A percentile compares a stretch with the other conserved stretches of the same genome.
Conservation (phyloP, 2,329 filamentous ascomycete genomes). For the Fusarium chuoi region DNA sequence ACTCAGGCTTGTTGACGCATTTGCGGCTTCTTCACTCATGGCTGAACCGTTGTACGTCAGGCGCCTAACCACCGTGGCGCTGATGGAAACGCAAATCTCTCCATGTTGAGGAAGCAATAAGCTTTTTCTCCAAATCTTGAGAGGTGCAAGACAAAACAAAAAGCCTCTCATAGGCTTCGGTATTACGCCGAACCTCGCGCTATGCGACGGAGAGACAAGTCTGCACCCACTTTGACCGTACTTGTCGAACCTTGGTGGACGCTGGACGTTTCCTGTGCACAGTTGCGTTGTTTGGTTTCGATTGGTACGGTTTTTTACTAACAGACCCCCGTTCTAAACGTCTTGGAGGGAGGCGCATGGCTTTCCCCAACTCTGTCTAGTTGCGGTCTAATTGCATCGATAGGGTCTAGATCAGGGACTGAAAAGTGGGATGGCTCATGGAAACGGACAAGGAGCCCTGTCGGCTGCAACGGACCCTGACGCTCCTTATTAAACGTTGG, state of each 20-base stretch:
- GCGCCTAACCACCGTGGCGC: neutral
- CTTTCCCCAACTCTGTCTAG: slow-evolving; percentile 19
- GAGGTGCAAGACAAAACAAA: neutral
- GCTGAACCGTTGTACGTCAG: slow-evolving; percentile 2
- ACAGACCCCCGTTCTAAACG: slow-evolving; percentile 20
- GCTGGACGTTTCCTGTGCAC: neutral
- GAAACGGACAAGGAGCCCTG: slow-evolving; percentile 28
- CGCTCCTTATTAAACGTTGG: slow-evolving; percentile 26
- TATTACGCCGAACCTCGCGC: slow-evolving; percentile 16
- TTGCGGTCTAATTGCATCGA: slow-evolving; percentile 14
- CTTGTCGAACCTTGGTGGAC: neutral
- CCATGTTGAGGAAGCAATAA: slow-evolving; percentile 6
- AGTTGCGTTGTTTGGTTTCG: neutral
- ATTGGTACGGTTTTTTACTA: slow-evolving; percentile 38
- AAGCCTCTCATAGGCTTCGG: slow-evolving; percentile 12
- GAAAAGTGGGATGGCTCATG: slow-evolving; percentile 25
- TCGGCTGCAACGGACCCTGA: slow-evolving; percentile 24
- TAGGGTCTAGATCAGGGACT: slow-evolving; percentile 30
- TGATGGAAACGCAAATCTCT: neutral
- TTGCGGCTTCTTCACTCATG: neutral
- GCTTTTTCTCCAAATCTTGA: slow-evolving; percentile 9
- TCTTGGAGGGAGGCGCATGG: slow-evolving; percentile 1
- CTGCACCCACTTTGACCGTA: slow-evolving; percentile 1
- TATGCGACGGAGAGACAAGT: neutral
- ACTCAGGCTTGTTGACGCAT: neutral